Conservation (phyloP, 176 grass and related monocot species). For the Aechmea fasciata region DNA sequence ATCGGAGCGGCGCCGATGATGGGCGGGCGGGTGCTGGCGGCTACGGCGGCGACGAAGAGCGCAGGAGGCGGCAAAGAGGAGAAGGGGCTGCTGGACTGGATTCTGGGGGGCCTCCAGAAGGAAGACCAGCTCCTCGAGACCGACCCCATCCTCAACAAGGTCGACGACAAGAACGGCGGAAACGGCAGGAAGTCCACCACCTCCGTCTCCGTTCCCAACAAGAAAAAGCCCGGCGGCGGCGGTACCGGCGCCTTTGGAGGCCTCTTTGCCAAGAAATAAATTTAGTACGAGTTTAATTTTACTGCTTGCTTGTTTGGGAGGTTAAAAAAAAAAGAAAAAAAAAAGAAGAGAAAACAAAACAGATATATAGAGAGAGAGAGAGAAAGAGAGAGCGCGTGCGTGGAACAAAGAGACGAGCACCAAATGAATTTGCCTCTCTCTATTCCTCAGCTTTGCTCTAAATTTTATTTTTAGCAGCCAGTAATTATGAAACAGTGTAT, state of each 20-base stretch:
- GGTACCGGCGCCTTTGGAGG: conserved; percentile 23
- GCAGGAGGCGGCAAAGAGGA: conserved; percentile 1
- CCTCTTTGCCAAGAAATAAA: conserved; percentile 25
- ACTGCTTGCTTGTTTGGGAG: too few relatives aligned
- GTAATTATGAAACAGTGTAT: too few relatives aligned
- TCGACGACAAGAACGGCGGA: conserved; percentile 4
- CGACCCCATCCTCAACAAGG: conserved; percentile 21
- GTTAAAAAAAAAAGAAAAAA: too few relatives aligned
- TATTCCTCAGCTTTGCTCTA: neutral
- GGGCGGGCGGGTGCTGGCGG: conserved; percentile 2
- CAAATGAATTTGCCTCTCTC: neutral
- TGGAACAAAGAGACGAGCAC: too few relatives aligned
- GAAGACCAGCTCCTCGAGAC: conserved; percentile 26
- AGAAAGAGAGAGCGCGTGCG: too few relatives aligned
- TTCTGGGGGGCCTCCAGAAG: conserved; percentile 21
- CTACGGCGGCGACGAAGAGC: conserved; percentile 12
- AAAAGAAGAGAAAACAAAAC: too few relatives aligned
- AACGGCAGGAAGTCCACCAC: conserved; percentile 15
- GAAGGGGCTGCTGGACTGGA: conserved; percentile 23
- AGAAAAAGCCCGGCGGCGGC: conserved; percentile 24
- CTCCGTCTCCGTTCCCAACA: conserved; percentile 10
- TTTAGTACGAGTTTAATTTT: neutral
- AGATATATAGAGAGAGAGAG: too few relatives aligned
- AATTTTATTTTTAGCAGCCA: too few relatives aligned
- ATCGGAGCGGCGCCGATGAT: neutral